Evolutionary conservation across 2,329 filamentous ascomycete genomes (phyloP).

Genomic region (Hypoxylon sp.): DNA sequence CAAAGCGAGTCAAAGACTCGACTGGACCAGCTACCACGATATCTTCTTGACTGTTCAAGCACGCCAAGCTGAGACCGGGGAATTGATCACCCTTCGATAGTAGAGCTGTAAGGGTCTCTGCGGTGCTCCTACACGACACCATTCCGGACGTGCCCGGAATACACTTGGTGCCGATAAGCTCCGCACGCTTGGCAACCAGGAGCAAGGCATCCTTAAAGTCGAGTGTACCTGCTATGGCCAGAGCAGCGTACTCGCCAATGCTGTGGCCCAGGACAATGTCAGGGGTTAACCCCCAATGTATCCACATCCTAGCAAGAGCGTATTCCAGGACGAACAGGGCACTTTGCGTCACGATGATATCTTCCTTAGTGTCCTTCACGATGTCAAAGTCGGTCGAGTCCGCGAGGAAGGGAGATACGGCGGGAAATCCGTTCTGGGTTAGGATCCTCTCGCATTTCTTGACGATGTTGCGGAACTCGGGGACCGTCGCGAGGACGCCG

Average conservation of each 20-base stretch:
- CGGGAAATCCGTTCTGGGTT: conserved; percentile 46
- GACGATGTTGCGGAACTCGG: conserved; percentile 46
- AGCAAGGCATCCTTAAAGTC: conserved; percentile 39
- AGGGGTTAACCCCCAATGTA: conserved; percentile 41
- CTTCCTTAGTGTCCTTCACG: conserved; percentile 10
- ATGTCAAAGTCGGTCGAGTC: conserved; percentile 43
- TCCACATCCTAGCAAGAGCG: conserved; percentile 47
- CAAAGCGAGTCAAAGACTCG: conserved; percentile 31
- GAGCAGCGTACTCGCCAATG: conserved; percentile 46
- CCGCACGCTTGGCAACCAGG: conserved; percentile 41
- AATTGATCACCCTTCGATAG: conserved; percentile 13
- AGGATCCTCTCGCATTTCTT: conserved; percentile 45
- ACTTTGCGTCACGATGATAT: conserved; percentile 45
- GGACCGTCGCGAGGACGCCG: conserved; percentile 45
- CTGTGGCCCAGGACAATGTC: conserved; percentile 45
- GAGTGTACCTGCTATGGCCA: conserved; percentile 38
- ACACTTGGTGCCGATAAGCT: conserved; percentile 40
- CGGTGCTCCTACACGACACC: conserved; percentile 37
- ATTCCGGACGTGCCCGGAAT: conserved; percentile 35
- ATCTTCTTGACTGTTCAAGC: conserved; percentile 49
- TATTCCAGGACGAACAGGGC: conserved; percentile 51
- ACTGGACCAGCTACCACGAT: conserved; percentile 48
- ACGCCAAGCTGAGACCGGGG: conserved; percentile 45
- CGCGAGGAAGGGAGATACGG: conserved; percentile 55
- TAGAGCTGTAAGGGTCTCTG: conserved; percentile 29